Base-by-base conservation (phyloP, 2,329 filamentous ascomycete species). In the Fusarium torreyae region DNA sequence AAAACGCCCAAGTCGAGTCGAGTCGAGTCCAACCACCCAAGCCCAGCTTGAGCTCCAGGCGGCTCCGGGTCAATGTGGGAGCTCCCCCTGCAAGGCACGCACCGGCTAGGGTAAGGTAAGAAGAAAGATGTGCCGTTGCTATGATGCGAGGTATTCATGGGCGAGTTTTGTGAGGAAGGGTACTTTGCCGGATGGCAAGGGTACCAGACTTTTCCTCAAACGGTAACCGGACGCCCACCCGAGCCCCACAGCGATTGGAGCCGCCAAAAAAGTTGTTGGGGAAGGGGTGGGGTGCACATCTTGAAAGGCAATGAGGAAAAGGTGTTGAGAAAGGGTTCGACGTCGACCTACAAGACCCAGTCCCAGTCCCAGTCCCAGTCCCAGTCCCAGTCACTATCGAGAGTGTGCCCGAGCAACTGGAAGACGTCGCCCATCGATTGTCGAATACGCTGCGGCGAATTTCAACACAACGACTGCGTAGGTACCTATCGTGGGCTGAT, bases 251-350 rank as follows among this genome's bases (percentile, higher is more conserved):
- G 14, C 57, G 67, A 74, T 73, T 74, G 72, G 71, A 57, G 66
- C 58, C 68, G 55, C 57, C 50, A 61, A 68, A 70, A 76, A 74
- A 76, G 63, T 77, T 77, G 75, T 77, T 77, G 75, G 75, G 75
- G 75, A 75, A 72, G 49, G 67, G 65, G 64, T 71, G 72, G 73
- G 71, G 70, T 68, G 49, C 24, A 56, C 43, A 66, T 57, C 38
- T 53, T 43, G 51, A 56, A 66, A 31, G 28, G 50, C 42, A 55
- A 53, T 38, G 20, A 50, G 42, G 34, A 48, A 64, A 66, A 66
- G 58, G 68, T 74, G 71, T 75, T 74, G 71, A 73, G 62, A 54
- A 48, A 49, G 68, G 59, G 61, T 66, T 65, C 67, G 62, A 69
- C 64, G 57, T 71, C 68, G 67, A 62, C 60, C 59, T 63, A 55